Evolutionary conservation across 805 yeast species (phyloP).

Genomic region (Candida quercuum): DNA sequence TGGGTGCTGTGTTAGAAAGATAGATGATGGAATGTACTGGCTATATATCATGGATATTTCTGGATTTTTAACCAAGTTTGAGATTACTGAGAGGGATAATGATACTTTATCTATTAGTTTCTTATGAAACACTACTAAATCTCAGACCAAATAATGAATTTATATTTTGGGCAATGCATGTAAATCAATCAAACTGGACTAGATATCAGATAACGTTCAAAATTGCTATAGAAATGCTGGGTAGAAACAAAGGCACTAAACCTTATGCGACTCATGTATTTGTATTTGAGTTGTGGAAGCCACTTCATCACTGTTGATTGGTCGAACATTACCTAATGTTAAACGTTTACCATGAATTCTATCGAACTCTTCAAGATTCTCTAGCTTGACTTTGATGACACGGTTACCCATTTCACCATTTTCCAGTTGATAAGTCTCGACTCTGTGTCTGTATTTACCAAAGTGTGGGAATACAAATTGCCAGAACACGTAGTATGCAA

Average conservation of each 20-base stretch:
- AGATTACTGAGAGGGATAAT: neutral
- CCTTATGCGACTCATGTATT: neutral
- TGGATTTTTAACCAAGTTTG: neutral
- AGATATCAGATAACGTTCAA: neutral
- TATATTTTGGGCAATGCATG: neutral
- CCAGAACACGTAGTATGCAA: conserved; percentile 61
- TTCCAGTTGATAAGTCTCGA: conserved; percentile 45
- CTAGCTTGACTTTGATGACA: conserved; percentile 33
- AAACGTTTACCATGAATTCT: conserved; percentile 4
- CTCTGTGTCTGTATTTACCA: conserved; percentile 44
- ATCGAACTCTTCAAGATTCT: conserved; percentile 13
- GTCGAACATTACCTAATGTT: neutral
- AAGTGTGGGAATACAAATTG: conserved; percentile 46
- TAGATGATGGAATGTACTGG: conserved; percentile 1
- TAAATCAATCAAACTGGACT: neutral
- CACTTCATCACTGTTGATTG: neutral
- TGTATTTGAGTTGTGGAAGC: neutral
- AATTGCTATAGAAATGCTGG: neutral
- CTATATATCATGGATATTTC: neutral
- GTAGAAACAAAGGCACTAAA: too few relatives aligned
- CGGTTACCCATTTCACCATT: conserved; percentile 66
- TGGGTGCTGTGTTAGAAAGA: neutral
- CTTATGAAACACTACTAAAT: too few relatives aligned
- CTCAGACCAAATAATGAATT: neutral
- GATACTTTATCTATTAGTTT: neutral